Evolutionary conservation across 2,329 filamentous ascomycete species (phyloP).

Genomic region (Tolypocladium amazonense): DNA sequence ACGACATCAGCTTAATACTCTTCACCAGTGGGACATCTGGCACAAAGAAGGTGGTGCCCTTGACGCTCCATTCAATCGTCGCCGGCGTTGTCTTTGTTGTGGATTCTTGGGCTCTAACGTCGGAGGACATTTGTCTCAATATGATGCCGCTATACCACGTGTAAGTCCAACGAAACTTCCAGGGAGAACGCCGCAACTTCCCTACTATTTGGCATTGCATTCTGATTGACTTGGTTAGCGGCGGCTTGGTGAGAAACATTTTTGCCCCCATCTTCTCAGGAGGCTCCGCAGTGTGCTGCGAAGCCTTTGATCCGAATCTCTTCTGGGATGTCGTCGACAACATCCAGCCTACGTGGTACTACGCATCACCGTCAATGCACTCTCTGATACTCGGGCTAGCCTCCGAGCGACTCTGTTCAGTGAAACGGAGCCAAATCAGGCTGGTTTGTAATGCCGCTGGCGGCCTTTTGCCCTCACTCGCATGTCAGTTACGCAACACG

Average conservation of each 20-base stretch:
- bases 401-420: conserved; percentile 24
- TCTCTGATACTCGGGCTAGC: conserved; percentile 39
- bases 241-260: conserved; percentile 42
- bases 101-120: conserved; percentile 38
- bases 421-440: conserved; percentile 32
- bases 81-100: conserved; percentile 40
- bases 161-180: conserved; percentile 20
- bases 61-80: conserved; percentile 38
- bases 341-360: conserved; percentile 43
- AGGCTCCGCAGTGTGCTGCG: conserved; percentile 42
- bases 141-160: conserved; percentile 51
- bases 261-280: conserved; percentile 43
- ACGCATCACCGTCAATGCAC: conserved; percentile 47
- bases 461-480: conserved; percentile 39
- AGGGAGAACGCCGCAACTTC: not conserved
- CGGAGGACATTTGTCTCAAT: conserved; percentile 40
- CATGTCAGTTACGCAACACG: conserved; percentile 33
- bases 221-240: conserved; percentile 18
- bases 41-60: conserved; percentile 47
- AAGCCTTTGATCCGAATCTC: conserved; percentile 40
- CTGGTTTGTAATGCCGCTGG: conserved; percentile 47
- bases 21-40: conserved; percentile 49
- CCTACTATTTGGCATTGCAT: not conserved
- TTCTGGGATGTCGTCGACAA: conserved; percentile 45
- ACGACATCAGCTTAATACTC: conserved; percentile 39